A percentile compares a stretch with the other conserved stretches of the same genome.
These are phyloP conservation scores for Nephelium lappaceum DNA, from an alignment of 345 rosid species.

Conservation along the genomic window DNA sequence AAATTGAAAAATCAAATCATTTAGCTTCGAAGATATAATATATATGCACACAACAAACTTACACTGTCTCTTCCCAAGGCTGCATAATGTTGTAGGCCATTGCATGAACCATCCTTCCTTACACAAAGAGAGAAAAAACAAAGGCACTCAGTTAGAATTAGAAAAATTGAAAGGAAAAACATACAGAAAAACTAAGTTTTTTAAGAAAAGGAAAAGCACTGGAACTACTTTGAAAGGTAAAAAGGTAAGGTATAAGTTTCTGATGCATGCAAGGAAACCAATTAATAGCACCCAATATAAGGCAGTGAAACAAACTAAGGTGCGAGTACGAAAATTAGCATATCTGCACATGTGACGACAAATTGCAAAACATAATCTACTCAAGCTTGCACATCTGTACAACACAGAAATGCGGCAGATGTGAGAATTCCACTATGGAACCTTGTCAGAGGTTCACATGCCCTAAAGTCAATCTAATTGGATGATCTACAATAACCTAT, in stretches of 20 bases:
- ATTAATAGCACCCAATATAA: neutral
- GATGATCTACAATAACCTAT: neutral
- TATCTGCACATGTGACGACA: neutral
- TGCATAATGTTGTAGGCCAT: conserved; percentile 98
- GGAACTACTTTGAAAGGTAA: neutral
- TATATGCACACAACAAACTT: conserved; percentile 35
- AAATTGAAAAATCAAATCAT: neutral
- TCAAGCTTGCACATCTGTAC: neutral
- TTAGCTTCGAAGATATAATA: neutral
- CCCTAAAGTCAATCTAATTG: neutral
- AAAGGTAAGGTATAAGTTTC: neutral
- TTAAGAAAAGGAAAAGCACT: neutral
- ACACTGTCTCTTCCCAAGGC: conserved; percentile 97
- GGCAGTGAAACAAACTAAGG: neutral
- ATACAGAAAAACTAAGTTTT: neutral
- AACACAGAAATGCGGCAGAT: neutral
- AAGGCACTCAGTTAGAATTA: neutral
- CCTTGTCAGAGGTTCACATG: neutral
- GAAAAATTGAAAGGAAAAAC: neutral
- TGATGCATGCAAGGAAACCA: conserved; percentile 10
- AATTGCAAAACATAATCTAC: neutral
- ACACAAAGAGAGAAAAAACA: neutral
- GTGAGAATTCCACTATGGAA: neutral
- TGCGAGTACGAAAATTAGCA: neutral
- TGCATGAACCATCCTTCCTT: conserved; percentile 95